Evolutionary conservation across 2,329 filamentous ascomycete species (phyloP).

Genomic region (Alternaria postmessia): DNA sequence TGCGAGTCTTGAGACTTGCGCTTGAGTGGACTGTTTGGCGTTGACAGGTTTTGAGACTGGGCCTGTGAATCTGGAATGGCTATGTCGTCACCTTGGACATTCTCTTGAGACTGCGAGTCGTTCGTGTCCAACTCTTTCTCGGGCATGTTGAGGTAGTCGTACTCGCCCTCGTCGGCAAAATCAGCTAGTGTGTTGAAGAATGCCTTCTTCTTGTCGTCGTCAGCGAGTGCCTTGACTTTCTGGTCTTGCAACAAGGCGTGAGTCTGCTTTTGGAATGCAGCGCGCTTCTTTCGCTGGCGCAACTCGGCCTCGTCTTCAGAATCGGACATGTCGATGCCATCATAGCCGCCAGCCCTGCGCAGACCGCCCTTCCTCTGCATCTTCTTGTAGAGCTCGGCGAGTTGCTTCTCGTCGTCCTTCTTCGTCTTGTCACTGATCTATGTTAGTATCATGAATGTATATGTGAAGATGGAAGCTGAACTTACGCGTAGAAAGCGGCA

Average conservation of each 20-base stretch:
- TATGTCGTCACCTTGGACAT: constrained; percentile 20
- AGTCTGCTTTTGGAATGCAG: constrained; percentile 90
- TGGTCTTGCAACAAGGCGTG: constrained; percentile 88
- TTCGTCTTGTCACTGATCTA: constrained; percentile 75
- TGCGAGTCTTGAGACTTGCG: constrained; percentile 54
- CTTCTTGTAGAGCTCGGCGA: constrained; percentile 54
- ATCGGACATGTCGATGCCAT: constrained; percentile 79
- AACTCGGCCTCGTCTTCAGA: constrained; percentile 87
- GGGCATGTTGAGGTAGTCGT: constrained; percentile 73
- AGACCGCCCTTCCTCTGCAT: constrained; percentile 82
- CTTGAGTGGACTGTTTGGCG: constrained; percentile 44
- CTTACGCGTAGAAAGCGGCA: constrained; percentile 89
- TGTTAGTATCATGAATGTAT: constrained; percentile 22
- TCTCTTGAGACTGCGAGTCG: constrained; percentile 33
- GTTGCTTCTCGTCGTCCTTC: constrained; percentile 75
- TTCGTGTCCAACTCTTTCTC: constrained; percentile 41
- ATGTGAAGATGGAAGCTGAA: constrained; percentile 35
- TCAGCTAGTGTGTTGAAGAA: constrained; percentile 93
- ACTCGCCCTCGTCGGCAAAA: constrained; percentile 72
- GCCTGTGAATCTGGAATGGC: constrained; percentile 53
- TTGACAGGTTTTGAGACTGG: constrained; percentile 12
- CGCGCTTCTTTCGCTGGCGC: constrained; percentile 79
- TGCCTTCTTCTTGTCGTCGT: constrained; percentile 86
- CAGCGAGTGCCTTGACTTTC: constrained; percentile 86
- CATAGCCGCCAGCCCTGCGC: constrained; percentile 70